Percentiles rank a stretch among this genome's conserved stretches.
phyloP scores from a whole-genome alignment of 306 rosid genomes.

The Prunus davidiana region DNA sequence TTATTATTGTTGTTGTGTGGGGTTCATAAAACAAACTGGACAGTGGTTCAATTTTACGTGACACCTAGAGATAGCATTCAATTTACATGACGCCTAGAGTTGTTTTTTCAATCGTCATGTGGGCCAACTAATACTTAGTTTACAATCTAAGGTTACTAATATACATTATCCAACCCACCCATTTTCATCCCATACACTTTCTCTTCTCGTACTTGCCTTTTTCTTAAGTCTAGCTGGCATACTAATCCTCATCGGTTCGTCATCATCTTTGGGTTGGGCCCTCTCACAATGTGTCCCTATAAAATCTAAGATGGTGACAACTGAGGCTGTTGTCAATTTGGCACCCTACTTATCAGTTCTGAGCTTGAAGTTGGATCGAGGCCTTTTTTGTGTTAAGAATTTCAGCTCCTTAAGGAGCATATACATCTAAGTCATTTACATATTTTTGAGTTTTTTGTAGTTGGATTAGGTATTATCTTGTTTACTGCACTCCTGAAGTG shows the following conservation, averaged over 20 bases:
- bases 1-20: not conserved
- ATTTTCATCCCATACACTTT: no score
- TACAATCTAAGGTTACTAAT: no score
- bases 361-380: not conserved
- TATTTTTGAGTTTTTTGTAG: not conserved
- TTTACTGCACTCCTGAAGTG: not conserved
- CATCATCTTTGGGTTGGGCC: no score
- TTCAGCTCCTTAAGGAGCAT: not conserved
- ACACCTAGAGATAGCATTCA: not conserved
- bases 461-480: not conserved
- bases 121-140: no score
- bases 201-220: no score
- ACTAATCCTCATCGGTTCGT: no score
- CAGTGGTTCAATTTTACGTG: not conserved
- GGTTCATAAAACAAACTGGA: not conserved
- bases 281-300: not conserved
- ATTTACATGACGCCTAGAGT: not conserved
- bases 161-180: no score
- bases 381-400: not conserved
- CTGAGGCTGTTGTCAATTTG: not conserved
- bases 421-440: not conserved
- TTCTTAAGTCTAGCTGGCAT: no score
- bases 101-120: no score
- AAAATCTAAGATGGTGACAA: not conserved
- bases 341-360: not conserved